Conservation (phyloP, 2,329 filamentous ascomycete genomes). For the Rutstroemia sydowiana region DNA sequence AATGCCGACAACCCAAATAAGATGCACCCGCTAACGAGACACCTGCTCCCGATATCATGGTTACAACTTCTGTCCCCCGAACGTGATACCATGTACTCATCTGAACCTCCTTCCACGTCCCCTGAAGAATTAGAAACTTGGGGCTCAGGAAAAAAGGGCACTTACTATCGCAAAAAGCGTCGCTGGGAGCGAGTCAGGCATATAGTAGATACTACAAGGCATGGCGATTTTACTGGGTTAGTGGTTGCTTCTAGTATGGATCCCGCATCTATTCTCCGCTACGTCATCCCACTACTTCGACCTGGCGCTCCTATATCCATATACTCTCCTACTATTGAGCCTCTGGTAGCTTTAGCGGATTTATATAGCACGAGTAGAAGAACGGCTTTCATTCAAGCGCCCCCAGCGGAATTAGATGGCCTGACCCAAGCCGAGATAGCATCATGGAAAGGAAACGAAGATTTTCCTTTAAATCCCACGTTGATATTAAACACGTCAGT, state of each 20-base stretch:
- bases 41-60: slow-evolving; percentile 83
- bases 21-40: slow-evolving; percentile 68
- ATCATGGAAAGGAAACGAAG: slow-evolving; percentile 52
- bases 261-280: slow-evolving; percentile 64
- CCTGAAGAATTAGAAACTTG: slow-evolving; percentile 56
- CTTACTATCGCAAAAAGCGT: slow-evolving; percentile 82
- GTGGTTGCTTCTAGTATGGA: slow-evolving; percentile 80
- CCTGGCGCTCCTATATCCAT: slow-evolving; percentile 81
- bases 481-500: slow-evolving; percentile 71
- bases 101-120: slow-evolving; percentile 52
- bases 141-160: slow-evolving; percentile 77
- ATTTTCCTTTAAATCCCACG: slow-evolving; percentile 84
- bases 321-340: slow-evolving; percentile 75
- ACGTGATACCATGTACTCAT: slow-evolving; percentile 65
- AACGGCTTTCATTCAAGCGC: slow-evolving; percentile 60
- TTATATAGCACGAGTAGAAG: slow-evolving; percentile 75
- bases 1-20: slow-evolving; percentile 52
- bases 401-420: slow-evolving; percentile 38
- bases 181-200: slow-evolving; percentile 67
- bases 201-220: slow-evolving; percentile 67
- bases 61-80: slow-evolving; percentile 77
- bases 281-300: slow-evolving; percentile 70
- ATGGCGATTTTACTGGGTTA: slow-evolving; percentile 75
- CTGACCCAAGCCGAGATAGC: slow-evolving; percentile 43
- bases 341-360: slow-evolving; percentile 70